These are phyloP conservation scores for Mortierella polycephala DNA, from an alignment of 371 early-diverging fungal species.

Conservation along the genomic window DNA sequence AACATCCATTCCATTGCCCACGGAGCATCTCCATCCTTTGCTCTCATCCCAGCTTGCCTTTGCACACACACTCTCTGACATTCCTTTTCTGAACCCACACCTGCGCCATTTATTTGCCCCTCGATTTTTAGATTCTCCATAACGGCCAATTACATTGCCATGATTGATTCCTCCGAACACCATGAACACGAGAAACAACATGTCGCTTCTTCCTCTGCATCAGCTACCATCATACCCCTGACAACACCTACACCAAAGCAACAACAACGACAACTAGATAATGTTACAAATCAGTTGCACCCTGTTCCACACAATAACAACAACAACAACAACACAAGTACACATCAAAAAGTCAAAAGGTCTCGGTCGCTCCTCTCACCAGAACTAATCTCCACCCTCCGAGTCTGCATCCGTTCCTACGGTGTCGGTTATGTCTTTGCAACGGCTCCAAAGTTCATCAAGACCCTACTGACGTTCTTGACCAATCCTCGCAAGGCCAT, in stretches of 20 bases:
- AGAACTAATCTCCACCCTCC: constrained; percentile 33
- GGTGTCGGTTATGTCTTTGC: constrained; percentile 53
- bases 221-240: not conserved
- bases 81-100: no score
- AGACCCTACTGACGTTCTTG: constrained; percentile 35
- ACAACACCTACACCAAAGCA: no score
- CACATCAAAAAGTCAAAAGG: not conserved
- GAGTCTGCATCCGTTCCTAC: constrained; percentile 51
- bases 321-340: not conserved
- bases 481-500: constrained; percentile 33
- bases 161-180: not conserved
- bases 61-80: no score
- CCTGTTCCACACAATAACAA: not conserved
- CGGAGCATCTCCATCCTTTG: no score
- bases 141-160: not conserved
- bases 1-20: no score
- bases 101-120: no score
- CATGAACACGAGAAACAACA: not conserved
- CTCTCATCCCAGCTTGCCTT: no score
- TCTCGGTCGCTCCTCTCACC: constrained; percentile 18
- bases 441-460: constrained; percentile 51
- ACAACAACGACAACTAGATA: not conserved
- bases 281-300: no score
- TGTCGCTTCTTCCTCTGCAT: not conserved
- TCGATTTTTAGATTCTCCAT: no score